Evolutionary conservation across 2,329 filamentous ascomycete species (phyloP).

Genomic region (Reticulascus tulasneorum): DNA sequence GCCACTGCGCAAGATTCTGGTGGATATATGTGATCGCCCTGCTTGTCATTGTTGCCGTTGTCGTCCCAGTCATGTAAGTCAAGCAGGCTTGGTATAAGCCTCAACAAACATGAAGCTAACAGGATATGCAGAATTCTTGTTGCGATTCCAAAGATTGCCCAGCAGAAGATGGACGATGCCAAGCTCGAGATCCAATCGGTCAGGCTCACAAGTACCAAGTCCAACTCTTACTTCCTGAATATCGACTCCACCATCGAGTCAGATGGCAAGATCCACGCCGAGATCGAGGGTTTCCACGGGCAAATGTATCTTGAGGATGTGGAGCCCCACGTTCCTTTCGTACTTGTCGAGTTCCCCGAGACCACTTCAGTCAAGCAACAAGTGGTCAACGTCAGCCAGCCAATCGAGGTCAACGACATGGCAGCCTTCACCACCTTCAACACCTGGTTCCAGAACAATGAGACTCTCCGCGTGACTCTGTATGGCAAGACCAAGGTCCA

Average conservation of each 20-base stretch:
- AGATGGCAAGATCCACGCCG: constrained; percentile 48
- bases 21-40: constrained; percentile 55
- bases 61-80: constrained; percentile 58
- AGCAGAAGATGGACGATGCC: constrained; percentile 51
- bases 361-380: constrained; percentile 46
- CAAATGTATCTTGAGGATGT: constrained; percentile 52
- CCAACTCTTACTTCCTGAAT: constrained; percentile 43
- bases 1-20: constrained; percentile 57
- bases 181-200: constrained; percentile 49
- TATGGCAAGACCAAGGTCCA: constrained; percentile 48
- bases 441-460: constrained; percentile 46
- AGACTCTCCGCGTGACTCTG: constrained; percentile 47
- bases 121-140: constrained; percentile 47
- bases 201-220: constrained; percentile 41
- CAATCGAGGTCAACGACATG: constrained; percentile 40
- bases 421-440: constrained; percentile 52
- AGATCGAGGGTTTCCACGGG: constrained; percentile 46
- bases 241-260: constrained; percentile 54
- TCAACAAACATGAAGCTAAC: constrained; percentile 2
- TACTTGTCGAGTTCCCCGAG: constrained; percentile 46
- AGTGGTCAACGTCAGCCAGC: constrained; percentile 49
- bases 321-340: constrained; percentile 43
- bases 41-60: constrained; percentile 45
- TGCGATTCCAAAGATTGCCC: constrained; percentile 52
- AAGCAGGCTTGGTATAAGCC: not conserved